Conservation (phyloP, 306 rosid species). For the Rubus idaeus region DNA sequence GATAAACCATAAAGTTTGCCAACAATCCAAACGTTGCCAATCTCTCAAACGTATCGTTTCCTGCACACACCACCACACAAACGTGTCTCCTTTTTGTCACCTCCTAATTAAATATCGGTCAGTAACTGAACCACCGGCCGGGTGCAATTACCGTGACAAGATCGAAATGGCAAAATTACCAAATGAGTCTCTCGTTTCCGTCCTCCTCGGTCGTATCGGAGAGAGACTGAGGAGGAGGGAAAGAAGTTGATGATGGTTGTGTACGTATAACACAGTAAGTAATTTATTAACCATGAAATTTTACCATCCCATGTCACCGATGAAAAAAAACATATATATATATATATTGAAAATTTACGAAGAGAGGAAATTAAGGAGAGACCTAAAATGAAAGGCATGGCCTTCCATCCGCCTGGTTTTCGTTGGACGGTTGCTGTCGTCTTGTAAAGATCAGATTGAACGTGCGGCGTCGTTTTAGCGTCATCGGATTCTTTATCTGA, state of each 20-base stretch:
- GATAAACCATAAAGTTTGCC: constrained; percentile 81
- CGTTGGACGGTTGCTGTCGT: neutral
- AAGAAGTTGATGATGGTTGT: too few relatives aligned
- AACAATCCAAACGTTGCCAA: constrained; percentile 67
- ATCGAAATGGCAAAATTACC: neutral
- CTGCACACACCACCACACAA: constrained; percentile 29
- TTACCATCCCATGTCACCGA: too few relatives aligned
- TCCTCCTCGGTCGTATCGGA: neutral
- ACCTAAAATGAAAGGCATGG: constrained; percentile 86
- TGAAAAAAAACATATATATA: too few relatives aligned
- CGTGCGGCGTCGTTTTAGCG: neutral
- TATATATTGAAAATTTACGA: neutral
- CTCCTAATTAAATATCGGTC: neutral
- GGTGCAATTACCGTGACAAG: neutral
- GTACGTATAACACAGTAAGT: too few relatives aligned
- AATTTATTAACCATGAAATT: too few relatives aligned
- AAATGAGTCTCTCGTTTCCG: neutral
- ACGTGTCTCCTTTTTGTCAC: neutral
- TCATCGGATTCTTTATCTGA: neutral
- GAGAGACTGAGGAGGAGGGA: too few relatives aligned
- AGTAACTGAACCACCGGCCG: neutral
- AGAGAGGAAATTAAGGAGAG: neutral
- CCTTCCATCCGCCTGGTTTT: constrained; percentile 86
- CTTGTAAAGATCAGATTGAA: constrained; percentile 5
- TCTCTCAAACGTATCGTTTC: constrained; percentile 85